These are phyloP conservation scores for Xylaria sp. DNA, from an alignment of 2,329 filamentous ascomycete genomes.

Conservation along the genomic window DNA sequence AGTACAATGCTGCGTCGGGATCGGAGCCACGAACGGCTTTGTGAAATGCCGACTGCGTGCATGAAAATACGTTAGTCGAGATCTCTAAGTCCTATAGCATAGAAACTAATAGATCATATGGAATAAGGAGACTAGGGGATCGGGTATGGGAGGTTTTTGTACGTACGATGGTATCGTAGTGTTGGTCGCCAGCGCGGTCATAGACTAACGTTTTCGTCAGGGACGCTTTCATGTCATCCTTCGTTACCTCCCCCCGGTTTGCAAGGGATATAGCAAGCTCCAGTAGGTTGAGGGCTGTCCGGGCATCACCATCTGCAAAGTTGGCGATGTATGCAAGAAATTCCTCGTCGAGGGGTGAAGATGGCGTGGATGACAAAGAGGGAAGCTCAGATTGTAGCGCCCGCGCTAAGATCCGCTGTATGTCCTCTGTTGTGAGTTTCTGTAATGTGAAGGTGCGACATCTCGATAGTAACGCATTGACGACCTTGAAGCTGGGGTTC, in stretches of 20 bases:
- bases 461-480: conserved; percentile 84
- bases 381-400: conserved; percentile 72
- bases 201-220: conserved; percentile 95
- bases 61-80: too few relatives aligned
- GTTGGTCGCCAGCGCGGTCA: conserved; percentile 92
- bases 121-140: too few relatives aligned
- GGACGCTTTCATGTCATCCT: conserved; percentile 79
- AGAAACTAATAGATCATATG: too few relatives aligned
- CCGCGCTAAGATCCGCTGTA: conserved; percentile 78
- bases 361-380: conserved; percentile 49
- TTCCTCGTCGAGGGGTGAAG: conserved; percentile 76
- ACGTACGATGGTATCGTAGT: conserved; percentile 99
- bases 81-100: too few relatives aligned
- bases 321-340: conserved; percentile 83
- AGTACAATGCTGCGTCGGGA: conserved; percentile 89
- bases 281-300: conserved; percentile 90
- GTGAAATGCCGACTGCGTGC: conserved; percentile 94
- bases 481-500: conserved; percentile 94
- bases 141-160: too few relatives aligned
- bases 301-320: conserved; percentile 91
- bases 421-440: conserved; percentile 76
- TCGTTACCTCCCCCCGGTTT: conserved; percentile 70
- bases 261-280: conserved; percentile 87
- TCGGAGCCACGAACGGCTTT: conserved; percentile 92
- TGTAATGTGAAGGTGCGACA: conserved; percentile 90